Percentiles rank a stretch among this genome's conserved stretches.
Conservation (phyloP, 345 rosid genomes). For the Ailanthus altissimus region DNA sequence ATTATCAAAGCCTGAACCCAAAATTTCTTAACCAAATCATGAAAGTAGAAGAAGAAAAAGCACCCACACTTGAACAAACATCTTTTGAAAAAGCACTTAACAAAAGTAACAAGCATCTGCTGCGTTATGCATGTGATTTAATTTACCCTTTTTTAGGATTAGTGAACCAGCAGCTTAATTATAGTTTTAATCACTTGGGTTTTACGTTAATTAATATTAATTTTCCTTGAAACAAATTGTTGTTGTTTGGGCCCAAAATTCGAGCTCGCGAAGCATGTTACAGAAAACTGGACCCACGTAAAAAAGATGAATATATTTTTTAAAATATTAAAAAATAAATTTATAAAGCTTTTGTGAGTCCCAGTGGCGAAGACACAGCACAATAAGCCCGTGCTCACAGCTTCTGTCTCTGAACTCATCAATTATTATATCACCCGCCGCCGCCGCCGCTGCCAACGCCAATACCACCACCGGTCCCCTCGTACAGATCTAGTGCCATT, state of each 20-base stretch:
- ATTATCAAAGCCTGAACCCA: slow-evolving; percentile 7
- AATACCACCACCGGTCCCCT: slow-evolving; percentile 21
- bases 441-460: slow-evolving; percentile 22
- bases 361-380: background rate
- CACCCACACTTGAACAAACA: background rate
- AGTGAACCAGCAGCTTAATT: slow-evolving; percentile 5
- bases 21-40: slow-evolving; percentile 7
- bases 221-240: background rate
- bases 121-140: background rate
- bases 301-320: too few species aligned
- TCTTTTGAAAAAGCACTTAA: too few species aligned
- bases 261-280: background rate
- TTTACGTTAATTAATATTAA: slow-evolving; percentile 11
- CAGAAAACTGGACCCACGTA: background rate
- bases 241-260: background rate
- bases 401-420: slow-evolving; percentile 7
- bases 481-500: too few species aligned
- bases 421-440: slow-evolving; percentile 35
- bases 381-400: slow-evolving; percentile 6
- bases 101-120: background rate
- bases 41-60: slow-evolving; percentile 3
- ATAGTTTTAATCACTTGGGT: slow-evolving; percentile 23
- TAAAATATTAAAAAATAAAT: too few species aligned
- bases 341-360: background rate
- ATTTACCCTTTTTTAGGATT: background rate